Percentiles rank a stretch among this genome's conserved stretches.
These are phyloP conservation scores for Fomitopsis serialis DNA, from an alignment of 768 basidiomycete species.

Conservation along the genomic window DNA sequence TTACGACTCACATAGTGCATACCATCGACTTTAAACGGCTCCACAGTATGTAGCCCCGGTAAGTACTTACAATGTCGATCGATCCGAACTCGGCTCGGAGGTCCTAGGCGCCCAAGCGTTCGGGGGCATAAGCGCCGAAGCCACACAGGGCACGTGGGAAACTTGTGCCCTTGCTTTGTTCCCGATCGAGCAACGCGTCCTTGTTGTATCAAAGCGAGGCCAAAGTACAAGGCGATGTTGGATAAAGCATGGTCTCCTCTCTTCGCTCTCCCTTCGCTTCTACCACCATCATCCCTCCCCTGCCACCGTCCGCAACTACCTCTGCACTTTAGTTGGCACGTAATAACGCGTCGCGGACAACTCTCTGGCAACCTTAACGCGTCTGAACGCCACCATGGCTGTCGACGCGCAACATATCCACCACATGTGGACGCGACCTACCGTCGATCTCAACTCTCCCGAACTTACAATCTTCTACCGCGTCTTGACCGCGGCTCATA, in stretches of 20 bases:
- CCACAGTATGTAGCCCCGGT: too few relatives aligned
- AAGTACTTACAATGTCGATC: too few relatives aligned
- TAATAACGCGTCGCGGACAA: background rate
- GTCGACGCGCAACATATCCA: background rate
- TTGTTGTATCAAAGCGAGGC: background rate
- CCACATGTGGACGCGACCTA: background rate
- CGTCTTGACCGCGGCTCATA: background rate
- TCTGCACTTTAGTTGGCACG: background rate
- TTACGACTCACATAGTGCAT: too few relatives aligned
- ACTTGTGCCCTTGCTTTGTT: background rate
- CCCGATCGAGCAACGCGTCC: background rate
- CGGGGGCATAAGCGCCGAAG: background rate
- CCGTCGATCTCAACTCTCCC: background rate
- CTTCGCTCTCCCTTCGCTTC: background rate
- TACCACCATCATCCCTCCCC: background rate
- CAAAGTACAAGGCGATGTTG: background rate
- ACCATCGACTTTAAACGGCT: too few relatives aligned
- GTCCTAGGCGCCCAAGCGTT: background rate
- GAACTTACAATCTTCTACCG: background rate
- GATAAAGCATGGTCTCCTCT: background rate
- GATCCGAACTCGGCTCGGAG: too few relatives aligned
- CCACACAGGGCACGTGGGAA: background rate
- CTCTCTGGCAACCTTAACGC: background rate
- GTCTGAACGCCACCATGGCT: background rate
- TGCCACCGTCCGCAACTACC: background rate